Conservation (phyloP, 2,329 filamentous ascomycete genomes). For the Colletotrichum sp. region DNA sequence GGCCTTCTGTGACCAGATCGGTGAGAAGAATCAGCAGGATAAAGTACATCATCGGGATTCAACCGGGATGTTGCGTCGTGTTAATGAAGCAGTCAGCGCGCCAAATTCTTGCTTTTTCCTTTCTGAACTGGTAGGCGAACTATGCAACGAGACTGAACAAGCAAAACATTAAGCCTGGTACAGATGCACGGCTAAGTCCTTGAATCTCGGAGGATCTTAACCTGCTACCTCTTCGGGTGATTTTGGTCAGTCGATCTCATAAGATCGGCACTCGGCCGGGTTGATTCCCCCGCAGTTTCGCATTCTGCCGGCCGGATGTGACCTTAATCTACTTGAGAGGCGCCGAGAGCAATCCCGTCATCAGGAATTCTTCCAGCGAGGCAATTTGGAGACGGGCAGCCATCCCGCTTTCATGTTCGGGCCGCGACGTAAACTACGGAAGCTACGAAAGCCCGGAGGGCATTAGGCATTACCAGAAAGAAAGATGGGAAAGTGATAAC, state of each 20-base stretch:
- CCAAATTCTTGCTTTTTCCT: background rate
- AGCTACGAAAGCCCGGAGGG: background rate
- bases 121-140: background rate
- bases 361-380: background rate
- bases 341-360: background rate
- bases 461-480: fast-evolving
- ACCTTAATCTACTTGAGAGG: background rate
- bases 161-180: background rate
- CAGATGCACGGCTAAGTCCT: background rate
- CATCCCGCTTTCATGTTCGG: background rate
- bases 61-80: background rate
- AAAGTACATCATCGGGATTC: background rate
- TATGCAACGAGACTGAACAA: background rate
- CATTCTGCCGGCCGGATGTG: background rate
- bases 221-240: background rate
- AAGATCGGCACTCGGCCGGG: background rate
- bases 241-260: background rate
- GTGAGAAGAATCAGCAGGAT: background rate
- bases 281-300: background rate
- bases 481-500: background rate
- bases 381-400: background rate
- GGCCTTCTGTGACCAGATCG: background rate
- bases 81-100: background rate
- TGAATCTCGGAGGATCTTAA: background rate
- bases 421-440: background rate